Percentiles rank a stretch among this genome's conserved stretches.
These are phyloP conservation scores for Millerozyma acaciae DNA, from an alignment of 805 yeast species.

Conservation along the genomic window DNA sequence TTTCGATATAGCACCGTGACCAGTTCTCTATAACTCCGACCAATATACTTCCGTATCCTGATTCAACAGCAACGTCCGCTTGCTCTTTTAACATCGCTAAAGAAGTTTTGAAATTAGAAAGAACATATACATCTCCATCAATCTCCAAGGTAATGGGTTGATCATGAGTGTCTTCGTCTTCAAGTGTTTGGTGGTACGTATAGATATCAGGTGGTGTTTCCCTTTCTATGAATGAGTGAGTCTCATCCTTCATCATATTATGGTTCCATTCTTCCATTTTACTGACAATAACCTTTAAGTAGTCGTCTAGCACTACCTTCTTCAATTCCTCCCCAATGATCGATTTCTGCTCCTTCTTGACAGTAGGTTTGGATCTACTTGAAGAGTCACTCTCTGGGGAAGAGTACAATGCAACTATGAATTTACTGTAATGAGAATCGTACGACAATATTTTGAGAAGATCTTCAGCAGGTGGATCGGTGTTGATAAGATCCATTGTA, in stretches of 20 bases:
- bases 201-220: conserved; percentile 70
- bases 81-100: conserved; percentile 86
- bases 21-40: conserved; percentile 76
- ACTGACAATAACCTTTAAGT: conserved; percentile 60
- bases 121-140: conserved; percentile 48
- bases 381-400: conserved; percentile 13
- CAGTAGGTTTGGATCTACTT: conserved; percentile 14
- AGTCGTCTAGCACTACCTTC: conserved; percentile 71
- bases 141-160: conserved; percentile 28
- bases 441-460: conserved; percentile 72
- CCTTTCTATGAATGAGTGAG: conserved; percentile 59
- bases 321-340: conserved; percentile 70
- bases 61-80: conserved; percentile 80
- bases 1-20: conserved; percentile 51
- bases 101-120: conserved; percentile 76
- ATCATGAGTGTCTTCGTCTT: conserved; percentile 36
- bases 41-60: conserved; percentile 75
- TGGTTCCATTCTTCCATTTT: conserved; percentile 85
- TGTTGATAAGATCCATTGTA: conserved; percentile 57
- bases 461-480: conserved; percentile 76
- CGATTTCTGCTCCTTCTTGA: conserved; percentile 44
- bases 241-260: conserved; percentile 65
- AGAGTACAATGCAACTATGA: conserved; percentile 24
- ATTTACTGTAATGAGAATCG: conserved; percentile 59
- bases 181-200: conserved; percentile 46